Percentiles rank a stretch among this genome's conserved stretches.
These are phyloP conservation scores for Rhodotorula sp. DNA, from an alignment of 1,284 basidiomycete genomes.

Conservation along the genomic window DNA sequence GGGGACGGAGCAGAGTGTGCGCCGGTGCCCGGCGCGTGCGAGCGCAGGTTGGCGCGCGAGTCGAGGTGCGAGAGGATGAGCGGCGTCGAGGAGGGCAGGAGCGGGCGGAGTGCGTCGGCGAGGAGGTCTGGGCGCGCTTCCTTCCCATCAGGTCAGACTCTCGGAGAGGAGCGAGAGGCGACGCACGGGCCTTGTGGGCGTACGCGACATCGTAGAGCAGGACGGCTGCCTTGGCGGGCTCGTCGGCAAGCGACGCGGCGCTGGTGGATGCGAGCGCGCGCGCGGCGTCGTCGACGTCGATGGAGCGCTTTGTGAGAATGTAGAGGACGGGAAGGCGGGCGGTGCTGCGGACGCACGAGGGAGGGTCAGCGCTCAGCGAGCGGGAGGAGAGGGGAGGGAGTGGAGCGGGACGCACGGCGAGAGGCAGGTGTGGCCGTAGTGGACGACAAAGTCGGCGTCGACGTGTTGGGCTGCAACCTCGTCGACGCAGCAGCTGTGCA, in stretches of 20 bases:
- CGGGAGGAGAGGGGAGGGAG: conserved; percentile 21
- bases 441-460: conserved; percentile 86
- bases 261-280: conserved; percentile 51
- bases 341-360: conserved; percentile 57
- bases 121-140: conserved; percentile 48
- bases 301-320: conserved; percentile 69
- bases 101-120: not conserved
- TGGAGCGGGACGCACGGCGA: conserved; percentile 64
- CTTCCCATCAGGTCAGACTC: not conserved
- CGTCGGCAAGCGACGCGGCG: conserved; percentile 9
- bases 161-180: conserved; percentile 48
- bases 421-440: conserved; percentile 96
- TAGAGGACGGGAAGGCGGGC: conserved; percentile 81
- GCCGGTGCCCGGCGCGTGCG: conserved; percentile 2
- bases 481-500: conserved; percentile 86
- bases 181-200: conserved; percentile 60
- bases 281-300: conserved; percentile 61
- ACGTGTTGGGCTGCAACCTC: conserved; percentile 94
- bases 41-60: conserved; percentile 28
- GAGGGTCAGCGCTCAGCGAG: not conserved
- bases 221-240: conserved; percentile 54
- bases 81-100: conserved; percentile 6
- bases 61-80: conserved; percentile 25
- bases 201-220: conserved; percentile 81
- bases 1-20: not conserved